These are phyloP conservation scores for Ceratocystis harringtonii DNA, from an alignment of 2,329 filamentous ascomycete genomes.

Conservation along the genomic window DNA sequence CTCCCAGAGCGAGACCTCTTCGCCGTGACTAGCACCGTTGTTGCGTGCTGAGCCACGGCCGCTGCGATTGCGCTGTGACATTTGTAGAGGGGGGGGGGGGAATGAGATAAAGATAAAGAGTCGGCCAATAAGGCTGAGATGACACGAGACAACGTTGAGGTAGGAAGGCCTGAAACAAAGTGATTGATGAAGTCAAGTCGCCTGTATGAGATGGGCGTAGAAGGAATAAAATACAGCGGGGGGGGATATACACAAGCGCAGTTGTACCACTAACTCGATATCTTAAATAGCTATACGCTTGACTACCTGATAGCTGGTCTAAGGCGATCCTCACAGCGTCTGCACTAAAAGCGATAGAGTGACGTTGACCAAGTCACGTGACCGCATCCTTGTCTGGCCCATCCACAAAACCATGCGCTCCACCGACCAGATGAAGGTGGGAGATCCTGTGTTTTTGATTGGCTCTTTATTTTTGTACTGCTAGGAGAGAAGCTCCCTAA, in stretches of 20 bases:
- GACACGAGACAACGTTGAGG: not conserved
- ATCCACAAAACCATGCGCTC: not conserved
- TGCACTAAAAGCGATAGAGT: not conserved
- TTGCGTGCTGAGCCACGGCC: slow-evolving; percentile 32
- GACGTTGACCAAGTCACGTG: not conserved
- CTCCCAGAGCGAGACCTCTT: slow-evolving; percentile 32
- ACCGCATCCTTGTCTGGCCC: not conserved
- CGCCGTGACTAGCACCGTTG: slow-evolving; percentile 30
- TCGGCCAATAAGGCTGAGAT: not conserved
- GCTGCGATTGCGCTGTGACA: slow-evolving; percentile 33
- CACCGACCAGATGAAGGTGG: not conserved
- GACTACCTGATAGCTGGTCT: not conserved
- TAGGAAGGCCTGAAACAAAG: not conserved
- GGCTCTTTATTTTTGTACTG: not conserved
- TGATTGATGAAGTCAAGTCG: not conserved
- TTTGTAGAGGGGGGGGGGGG: slow-evolving; percentile 18
- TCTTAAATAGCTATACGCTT: not conserved
- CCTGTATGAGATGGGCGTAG: not conserved
- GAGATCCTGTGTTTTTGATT: not conserved
- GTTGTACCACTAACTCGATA: not conserved
- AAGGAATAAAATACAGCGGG: too few species aligned
- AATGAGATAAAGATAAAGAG: not conserved
- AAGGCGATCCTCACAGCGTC: not conserved
- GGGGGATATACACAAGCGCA: too few species aligned
- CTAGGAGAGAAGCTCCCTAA: not conserved